A percentile compares a stretch with the other conserved stretches of the same genome.
These are phyloP conservation scores for Komagataella populi DNA, from an alignment of 805 yeast species.

Conservation along the genomic window DNA sequence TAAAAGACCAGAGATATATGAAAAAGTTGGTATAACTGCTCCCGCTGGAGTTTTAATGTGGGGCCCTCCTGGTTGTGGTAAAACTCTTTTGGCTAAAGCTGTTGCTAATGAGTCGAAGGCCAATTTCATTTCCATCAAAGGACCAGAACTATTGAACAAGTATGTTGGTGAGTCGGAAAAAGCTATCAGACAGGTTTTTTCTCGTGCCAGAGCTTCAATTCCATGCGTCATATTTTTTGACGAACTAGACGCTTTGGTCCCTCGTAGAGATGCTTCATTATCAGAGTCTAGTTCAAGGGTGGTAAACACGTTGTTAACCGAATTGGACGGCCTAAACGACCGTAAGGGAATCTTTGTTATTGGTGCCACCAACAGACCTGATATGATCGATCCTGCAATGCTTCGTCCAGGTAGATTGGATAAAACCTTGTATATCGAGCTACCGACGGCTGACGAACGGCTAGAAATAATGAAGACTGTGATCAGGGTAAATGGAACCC, in stretches of 20 bases:
- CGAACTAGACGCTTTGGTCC: conserved; percentile 92
- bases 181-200: conserved; percentile 84
- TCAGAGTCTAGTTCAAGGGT: conserved; percentile 89
- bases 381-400: conserved; percentile 98
- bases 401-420: conserved; percentile 92
- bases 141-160: conserved; percentile 91
- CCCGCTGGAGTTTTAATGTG: conserved; percentile 95
- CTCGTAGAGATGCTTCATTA: conserved; percentile 78
- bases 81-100: conserved; percentile 89
- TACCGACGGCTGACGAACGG: conserved; percentile 71
- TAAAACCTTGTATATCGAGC: conserved; percentile 81
- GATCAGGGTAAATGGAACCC: conserved; percentile 60
- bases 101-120: conserved; percentile 97
- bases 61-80: conserved; percentile 99
- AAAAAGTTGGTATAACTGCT: conserved; percentile 85
- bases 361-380: conserved; percentile 96
- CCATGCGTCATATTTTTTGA: conserved; percentile 93
- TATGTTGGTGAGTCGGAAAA: conserved; percentile 94
- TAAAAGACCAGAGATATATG: conserved; percentile 78
- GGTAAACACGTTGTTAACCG: conserved; percentile 88
- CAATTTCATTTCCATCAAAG: conserved; percentile 88
- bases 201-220: conserved; percentile 88
- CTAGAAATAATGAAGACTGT: conserved; percentile 72
- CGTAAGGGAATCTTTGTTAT: conserved; percentile 87
- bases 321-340: conserved; percentile 88